Percentiles rank a stretch among this genome's conserved stretches.
Evolutionary conservation across 1,139 yeast genomes (phyloP).

Genomic region (Hemisphaericaspora subhashii): DNA sequence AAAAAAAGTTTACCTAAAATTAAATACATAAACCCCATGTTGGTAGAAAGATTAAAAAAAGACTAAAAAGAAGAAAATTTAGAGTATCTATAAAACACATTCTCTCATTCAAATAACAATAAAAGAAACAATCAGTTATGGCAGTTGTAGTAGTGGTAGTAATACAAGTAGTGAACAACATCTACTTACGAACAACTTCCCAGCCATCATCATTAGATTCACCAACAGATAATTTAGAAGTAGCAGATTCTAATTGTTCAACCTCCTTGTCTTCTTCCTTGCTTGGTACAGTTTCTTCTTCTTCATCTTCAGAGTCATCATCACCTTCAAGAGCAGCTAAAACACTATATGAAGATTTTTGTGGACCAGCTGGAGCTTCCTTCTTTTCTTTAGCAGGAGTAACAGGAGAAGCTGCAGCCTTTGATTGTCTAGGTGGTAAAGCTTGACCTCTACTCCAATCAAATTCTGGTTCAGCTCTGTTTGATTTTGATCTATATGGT

Average conservation of each 20-base stretch:
- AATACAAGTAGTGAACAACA: not conserved
- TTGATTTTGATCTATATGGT: slow-evolving; percentile 41
- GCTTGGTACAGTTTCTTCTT: slow-evolving; percentile 17
- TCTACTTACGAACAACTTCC: slow-evolving; percentile 60
- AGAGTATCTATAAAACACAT: slow-evolving; percentile 7
- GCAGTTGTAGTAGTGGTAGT: too few species aligned
- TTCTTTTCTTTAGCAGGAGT: slow-evolving; percentile 23
- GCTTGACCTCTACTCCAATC: slow-evolving; percentile 34
- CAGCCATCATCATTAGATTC: slow-evolving; percentile 48
- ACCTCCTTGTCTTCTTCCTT: slow-evolving; percentile 12
- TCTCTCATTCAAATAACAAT: not conserved
- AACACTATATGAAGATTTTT: slow-evolving; percentile 64
- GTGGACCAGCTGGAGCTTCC: slow-evolving; percentile 43
- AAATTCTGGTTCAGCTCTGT: slow-evolving; percentile 36
- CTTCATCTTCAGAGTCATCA: slow-evolving; percentile 57
- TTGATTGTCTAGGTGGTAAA: slow-evolving; percentile 26
- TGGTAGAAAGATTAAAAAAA: not conserved
- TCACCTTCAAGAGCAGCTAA: slow-evolving; percentile 54
- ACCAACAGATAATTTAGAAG: slow-evolving; percentile 43
- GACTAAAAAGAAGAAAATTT: not conserved
- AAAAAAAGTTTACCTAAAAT: not conserved
- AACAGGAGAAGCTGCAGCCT: slow-evolving; percentile 12
- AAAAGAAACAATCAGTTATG: not conserved
- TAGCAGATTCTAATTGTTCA: slow-evolving; percentile 40
- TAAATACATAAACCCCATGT: not conserved